These are phyloP conservation scores for Rubroshorea leprosula DNA, from an alignment of 345 rosid species.

Conservation along the genomic window DNA sequence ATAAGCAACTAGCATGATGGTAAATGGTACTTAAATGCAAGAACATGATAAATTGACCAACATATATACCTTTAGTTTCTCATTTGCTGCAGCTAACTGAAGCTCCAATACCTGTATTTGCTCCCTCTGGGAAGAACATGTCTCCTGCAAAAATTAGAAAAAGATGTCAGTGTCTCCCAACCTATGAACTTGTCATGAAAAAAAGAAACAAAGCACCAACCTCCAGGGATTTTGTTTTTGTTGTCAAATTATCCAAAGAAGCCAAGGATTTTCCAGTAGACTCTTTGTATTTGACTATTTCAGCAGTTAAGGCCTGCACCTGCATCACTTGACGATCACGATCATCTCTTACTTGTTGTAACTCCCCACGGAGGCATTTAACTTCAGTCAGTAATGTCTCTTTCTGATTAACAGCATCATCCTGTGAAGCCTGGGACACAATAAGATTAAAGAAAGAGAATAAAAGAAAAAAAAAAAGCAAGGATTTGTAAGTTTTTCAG, in stretches of 20 bases:
- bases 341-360: slow-evolving; percentile 80
- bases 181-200: background rate
- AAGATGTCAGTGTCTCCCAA: slow-evolving; percentile 1
- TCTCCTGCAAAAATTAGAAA: slow-evolving; percentile 43
- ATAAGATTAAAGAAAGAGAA: too few species aligned
- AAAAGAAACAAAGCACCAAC: slow-evolving; percentile 30
- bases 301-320: slow-evolving; percentile 55
- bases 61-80: slow-evolving; percentile 61
- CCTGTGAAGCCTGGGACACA: slow-evolving; percentile 52
- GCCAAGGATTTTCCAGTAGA: slow-evolving; percentile 61
- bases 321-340: slow-evolving; percentile 65
- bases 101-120: slow-evolving; percentile 55
- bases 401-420: slow-evolving; percentile 65
- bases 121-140: slow-evolving; percentile 72
- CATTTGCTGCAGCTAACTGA: slow-evolving; percentile 63
- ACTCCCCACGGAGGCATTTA: slow-evolving; percentile 61
- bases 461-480: background rate
- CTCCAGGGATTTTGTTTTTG: slow-evolving; percentile 66
- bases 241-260: slow-evolving; percentile 55
- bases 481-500: background rate
- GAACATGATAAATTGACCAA: background rate
- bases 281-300: slow-evolving; percentile 55
- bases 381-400: slow-evolving; percentile 58
- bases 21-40: too few species aligned
- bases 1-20: background rate